A percentile compares a stretch with the other conserved stretches of the same genome.
Conservation (phyloP, 2,329 filamentous ascomycete genomes). For the Albifimbria verrucaria region DNA sequence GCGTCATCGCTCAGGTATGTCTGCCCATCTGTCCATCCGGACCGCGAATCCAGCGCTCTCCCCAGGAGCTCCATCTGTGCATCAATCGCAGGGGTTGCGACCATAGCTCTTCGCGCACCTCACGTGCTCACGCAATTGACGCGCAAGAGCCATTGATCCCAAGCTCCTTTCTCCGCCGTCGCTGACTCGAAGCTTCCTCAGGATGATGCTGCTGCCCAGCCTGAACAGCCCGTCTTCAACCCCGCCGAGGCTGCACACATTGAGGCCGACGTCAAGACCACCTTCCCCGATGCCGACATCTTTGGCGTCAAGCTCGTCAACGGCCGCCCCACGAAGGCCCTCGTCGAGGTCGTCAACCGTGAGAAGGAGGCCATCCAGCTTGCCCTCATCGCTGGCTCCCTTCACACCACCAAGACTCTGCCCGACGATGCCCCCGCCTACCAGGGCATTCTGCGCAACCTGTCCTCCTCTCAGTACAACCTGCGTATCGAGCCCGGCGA, state of each 20-base stretch:
- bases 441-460: constrained; percentile 71
- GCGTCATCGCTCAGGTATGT: constrained; percentile 63
- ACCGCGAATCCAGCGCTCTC: not conserved
- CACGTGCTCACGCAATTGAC: constrained; percentile 2
- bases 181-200: not conserved
- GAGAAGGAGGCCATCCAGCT: constrained; percentile 74
- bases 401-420: constrained; percentile 56
- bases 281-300: constrained; percentile 70
- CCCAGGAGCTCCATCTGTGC: not conserved
- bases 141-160: not conserved
- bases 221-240: not conserved
- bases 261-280: constrained; percentile 62
- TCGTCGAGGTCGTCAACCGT: constrained; percentile 80
- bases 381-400: constrained; percentile 70
- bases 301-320: constrained; percentile 97
- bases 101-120: not conserved
- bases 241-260: constrained; percentile 27
- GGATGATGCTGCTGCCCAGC: constrained; percentile 13
- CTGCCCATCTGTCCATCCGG: constrained; percentile 6
- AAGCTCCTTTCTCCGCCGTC: not conserved
- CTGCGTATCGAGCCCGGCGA: constrained; percentile 72
- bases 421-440: constrained; percentile 41
- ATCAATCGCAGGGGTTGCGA: not conserved
- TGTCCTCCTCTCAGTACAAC: constrained; percentile 74
- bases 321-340: constrained; percentile 76